phyloP scores from a whole-genome alignment of 768 basidiomycete genomes.

The Leccinum subgranulosum region DNA sequence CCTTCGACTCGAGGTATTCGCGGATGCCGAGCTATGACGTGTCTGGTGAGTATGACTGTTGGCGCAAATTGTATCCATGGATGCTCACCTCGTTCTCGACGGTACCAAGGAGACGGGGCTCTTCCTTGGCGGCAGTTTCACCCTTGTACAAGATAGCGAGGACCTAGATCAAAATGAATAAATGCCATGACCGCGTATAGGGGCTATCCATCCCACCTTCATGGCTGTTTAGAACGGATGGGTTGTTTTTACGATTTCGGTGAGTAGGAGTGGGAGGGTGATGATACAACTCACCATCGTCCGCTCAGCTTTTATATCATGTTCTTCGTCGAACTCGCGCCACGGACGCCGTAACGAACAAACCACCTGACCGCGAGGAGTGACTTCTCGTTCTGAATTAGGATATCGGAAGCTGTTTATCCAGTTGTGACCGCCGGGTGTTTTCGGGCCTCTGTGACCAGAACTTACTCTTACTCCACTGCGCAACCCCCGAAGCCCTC shows the following conservation, averaged over 20 bases:
- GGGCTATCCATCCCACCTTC: conserved; percentile 36
- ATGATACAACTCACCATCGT: background rate
- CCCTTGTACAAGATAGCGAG: conserved; percentile 76
- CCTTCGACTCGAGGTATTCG: conserved; percentile 63
- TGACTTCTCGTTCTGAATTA: background rate
- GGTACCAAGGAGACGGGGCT: conserved; percentile 76
- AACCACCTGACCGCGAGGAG: background rate
- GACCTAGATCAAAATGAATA: conserved; percentile 39
- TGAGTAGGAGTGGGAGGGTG: conserved; percentile 9
- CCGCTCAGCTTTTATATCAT: conserved; percentile 19
- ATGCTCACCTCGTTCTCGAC: conserved; percentile 67
- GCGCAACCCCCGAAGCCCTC: background rate
- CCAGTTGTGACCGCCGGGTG: background rate
- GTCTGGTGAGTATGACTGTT: background rate
- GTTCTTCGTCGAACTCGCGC: background rate
- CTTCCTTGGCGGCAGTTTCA: conserved; percentile 58
- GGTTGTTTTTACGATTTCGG: background rate
- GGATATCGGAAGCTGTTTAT: background rate
- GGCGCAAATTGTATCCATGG: background rate
- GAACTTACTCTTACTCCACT: background rate
- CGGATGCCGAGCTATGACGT: conserved; percentile 61
- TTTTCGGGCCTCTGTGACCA: conserved; percentile 4
- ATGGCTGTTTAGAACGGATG: conserved; percentile 25
- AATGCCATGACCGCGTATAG: background rate
- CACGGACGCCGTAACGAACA: background rate